Base-by-base conservation (phyloP, 352 stramenopile species). In the Globisporangium acanthophoron region DNA sequence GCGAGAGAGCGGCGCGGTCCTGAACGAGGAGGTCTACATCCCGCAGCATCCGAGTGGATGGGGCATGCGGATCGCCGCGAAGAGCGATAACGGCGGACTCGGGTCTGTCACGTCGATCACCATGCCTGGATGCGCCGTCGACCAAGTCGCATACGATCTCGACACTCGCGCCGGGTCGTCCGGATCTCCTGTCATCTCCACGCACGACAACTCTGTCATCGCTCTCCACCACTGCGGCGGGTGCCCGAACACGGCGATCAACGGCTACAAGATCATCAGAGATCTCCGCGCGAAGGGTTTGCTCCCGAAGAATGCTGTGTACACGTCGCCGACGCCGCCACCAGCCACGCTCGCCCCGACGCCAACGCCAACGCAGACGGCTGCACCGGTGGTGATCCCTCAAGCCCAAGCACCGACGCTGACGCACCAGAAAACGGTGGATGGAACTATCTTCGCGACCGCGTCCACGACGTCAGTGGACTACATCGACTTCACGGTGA, bases 91-190 rank as follows among this genome's bases (percentile, higher is more conserved):
- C 0, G 59, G 54, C 0, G 53, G 39, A 20, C 73, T 58, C 31
- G 79, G 80, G 3, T 62, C 52, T 3, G 68, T 93, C 33, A 69
- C 69, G 31, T 82, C 78, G 24, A 33, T 82, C 21, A 76, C 49
- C 5, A 64, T 62, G 18, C 58, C 51, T 39, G 75, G 75, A 9
- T 92, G 83, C 48, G 52, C 63, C 5, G 31, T 21, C 0, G 62
- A 88, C 52, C 75, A 93, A 56, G 76, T 91, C 15, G 79, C 68
- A 0, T 93, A 93, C 66, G 72, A 65, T 29, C 52, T 91, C 7
- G 83, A 93, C 63, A 93, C 83, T 3, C 71, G 79, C 13, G 80
- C 75, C 4, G 83, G 83, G 0, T 88, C 83, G 44, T 93, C 80
- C 0, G 83, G 83, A 7, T 90, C 83, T 8, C 83, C 83, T 0